These are phyloP conservation scores for Thymus mandschuricus DNA, from an alignment of 257 asterid species.

Conservation along the genomic window DNA sequence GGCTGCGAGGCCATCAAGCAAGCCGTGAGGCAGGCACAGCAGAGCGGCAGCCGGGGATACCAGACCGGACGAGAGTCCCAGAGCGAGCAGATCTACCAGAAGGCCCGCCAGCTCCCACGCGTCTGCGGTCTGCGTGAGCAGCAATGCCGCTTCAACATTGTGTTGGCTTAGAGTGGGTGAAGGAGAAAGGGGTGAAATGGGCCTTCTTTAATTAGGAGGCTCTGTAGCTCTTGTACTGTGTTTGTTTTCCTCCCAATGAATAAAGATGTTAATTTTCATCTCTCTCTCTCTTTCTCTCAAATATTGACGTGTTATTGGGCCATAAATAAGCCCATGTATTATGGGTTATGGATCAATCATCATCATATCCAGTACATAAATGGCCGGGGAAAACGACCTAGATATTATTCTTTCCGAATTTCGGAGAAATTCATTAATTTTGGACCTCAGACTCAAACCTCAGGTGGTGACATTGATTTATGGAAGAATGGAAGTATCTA, in stretches of 20 bases:
- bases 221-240: conserved; percentile 1
- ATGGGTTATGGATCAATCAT: too few species aligned
- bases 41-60: neutral
- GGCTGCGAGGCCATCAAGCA: conserved; percentile 45
- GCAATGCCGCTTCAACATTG: conserved; percentile 36
- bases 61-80: neutral
- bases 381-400: neutral
- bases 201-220: neutral
- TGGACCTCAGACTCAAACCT: neutral
- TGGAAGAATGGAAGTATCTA: neutral
- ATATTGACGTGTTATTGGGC: too few species aligned
- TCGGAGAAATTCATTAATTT: neutral
- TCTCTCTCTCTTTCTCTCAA: too few species aligned
- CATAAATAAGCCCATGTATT: too few species aligned
- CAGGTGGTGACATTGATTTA: neutral
- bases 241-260: conserved; percentile 36
- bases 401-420: neutral
- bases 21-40: conserved; percentile 32
- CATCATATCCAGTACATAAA: neutral
- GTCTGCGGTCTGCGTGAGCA: conserved; percentile 34
- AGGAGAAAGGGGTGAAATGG: neutral
- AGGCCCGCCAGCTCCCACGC: conserved; percentile 41
- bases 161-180: conserved; percentile 25
- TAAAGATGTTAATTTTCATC: neutral
- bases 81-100: conserved; percentile 33